A percentile compares a stretch with the other conserved stretches of the same genome.
phyloP scores from a whole-genome alignment of 2,329 filamentous ascomycete species.

The Geosmithia putterillii region DNA sequence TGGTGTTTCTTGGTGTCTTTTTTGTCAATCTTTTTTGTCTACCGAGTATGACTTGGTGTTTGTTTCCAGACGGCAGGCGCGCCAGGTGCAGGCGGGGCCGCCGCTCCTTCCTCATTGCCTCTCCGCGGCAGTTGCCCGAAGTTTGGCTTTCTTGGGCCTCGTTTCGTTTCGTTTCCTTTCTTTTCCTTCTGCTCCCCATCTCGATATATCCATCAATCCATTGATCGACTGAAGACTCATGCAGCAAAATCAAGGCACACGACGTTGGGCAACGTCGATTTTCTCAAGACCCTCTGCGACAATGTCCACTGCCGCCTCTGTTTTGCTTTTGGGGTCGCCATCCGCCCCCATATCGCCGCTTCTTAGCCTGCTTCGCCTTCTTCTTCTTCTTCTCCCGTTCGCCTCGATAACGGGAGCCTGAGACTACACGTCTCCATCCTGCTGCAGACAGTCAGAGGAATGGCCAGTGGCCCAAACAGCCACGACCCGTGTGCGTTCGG shows the following conservation, averaged over 20 bases:
- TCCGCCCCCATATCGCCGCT: too few species aligned
- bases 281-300: too few species aligned
- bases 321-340: too few species aligned
- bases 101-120: neutral
- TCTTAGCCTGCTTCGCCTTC: neutral
- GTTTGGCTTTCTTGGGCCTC: too few species aligned
- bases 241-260: neutral
- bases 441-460: neutral
- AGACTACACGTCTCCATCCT: neutral
- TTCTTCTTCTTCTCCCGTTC: neutral
- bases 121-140: neutral
- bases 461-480: neutral
- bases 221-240: neutral
- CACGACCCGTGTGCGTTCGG: neutral
- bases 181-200: neutral
- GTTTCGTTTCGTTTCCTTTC: neutral
- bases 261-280: neutral
- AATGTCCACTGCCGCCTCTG: too few species aligned
- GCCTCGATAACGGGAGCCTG: neutral
- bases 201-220: neutral
- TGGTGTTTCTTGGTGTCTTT: too few species aligned
- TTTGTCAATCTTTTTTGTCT: too few species aligned
- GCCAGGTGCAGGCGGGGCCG: too few species aligned
- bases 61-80: too few species aligned
- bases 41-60: too few species aligned